Evolutionary conservation across 1,139 yeast genomes (phyloP), one percentile per base, ranked within the genome.

Genomic region (Candida labiduridarum): DNA sequence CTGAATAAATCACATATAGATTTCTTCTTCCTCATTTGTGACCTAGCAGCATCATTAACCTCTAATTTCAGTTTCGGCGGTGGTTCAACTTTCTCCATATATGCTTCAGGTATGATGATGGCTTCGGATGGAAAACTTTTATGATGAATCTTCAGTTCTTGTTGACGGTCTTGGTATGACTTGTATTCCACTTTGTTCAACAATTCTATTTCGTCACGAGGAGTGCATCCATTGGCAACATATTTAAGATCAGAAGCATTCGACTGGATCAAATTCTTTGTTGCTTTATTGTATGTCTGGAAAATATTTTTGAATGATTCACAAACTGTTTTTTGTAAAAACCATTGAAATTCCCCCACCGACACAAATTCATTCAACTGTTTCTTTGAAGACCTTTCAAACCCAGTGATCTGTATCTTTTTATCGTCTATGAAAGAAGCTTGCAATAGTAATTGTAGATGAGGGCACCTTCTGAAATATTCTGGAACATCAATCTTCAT

Each of bases 391-490:
- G 54, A 54, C 47, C 70, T 61, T 47, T 64, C 69, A 50, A 58
- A 64, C 0, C 70, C 77, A 16, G 59, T 53, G 19, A 75, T 54
- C 45, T 66, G 67, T 22, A 75, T 54, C n/a, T 60, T 59, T 25
- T 64, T 59, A 14, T 68, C 69, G 39, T 63, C 63, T 3, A 68
- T 59, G 45, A 63, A 68, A 2, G 68, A 61, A 6, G 71, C 70
- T 33, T 62, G 64, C 45, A 75, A 55, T 1, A 71, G 53, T 35
- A 72, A 56, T 35, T 62, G 62, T 22, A 71, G 59, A 15, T 59
- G 54, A 1, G 64, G 66, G 51, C 67, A 60, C 16, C 56, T 50
- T 27, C 63, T 61, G 49, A 74, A 67, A 41, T 66, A 67, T 43
- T 50, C 51, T 3, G 56, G 53, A 50, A 65, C 63, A 38, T 62